Percentiles rank a stretch among this genome's conserved stretches.
phyloP scores from a whole-genome alignment of 2,329 filamentous ascomycete species.

The Atkinsonella texensis region DNA sequence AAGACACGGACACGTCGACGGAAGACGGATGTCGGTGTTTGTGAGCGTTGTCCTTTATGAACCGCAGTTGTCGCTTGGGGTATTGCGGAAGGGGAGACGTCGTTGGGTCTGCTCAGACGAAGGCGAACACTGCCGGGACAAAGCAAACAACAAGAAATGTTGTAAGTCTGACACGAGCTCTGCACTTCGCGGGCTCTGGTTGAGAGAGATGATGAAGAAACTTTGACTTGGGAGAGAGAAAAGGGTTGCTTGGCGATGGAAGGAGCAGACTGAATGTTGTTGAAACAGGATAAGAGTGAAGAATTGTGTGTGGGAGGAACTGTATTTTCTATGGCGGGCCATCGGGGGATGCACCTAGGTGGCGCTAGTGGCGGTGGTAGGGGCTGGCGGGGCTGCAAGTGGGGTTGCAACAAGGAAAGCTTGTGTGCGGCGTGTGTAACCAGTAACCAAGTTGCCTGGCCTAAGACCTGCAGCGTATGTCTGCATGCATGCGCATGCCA shows the following conservation, averaged over 20 bases:
- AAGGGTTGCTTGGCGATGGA: background rate
- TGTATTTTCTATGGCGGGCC: conserved; percentile 11
- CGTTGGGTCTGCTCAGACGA: background rate
- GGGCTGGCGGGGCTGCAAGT: background rate
- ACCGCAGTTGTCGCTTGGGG: background rate
- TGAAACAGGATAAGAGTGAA: background rate
- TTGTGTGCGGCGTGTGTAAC: background rate
- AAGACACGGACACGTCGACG: conserved; percentile 23
- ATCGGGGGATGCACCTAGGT: conserved; percentile 1
- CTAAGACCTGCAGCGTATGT: background rate
- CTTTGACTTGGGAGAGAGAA: background rate
- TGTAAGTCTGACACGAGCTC: background rate
- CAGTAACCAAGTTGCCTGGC: background rate
- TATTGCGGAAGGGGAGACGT: background rate
- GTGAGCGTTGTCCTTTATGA: conserved; percentile 6
- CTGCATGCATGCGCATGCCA: conserved; percentile 1
- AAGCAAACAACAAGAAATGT: background rate
- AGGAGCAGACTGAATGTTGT: background rate
- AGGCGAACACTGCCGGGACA: background rate
- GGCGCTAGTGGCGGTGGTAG: background rate
- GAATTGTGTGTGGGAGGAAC: background rate
- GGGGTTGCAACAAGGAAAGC: background rate
- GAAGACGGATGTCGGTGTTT: conserved; percentile 12
- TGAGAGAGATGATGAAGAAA: background rate
- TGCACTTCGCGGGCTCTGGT: background rate